A percentile compares a stretch with the other conserved stretches of the same genome.
Evolutionary conservation across 345 rosid genomes (phyloP).

Genomic region (Citrus cavaleriei): DNA sequence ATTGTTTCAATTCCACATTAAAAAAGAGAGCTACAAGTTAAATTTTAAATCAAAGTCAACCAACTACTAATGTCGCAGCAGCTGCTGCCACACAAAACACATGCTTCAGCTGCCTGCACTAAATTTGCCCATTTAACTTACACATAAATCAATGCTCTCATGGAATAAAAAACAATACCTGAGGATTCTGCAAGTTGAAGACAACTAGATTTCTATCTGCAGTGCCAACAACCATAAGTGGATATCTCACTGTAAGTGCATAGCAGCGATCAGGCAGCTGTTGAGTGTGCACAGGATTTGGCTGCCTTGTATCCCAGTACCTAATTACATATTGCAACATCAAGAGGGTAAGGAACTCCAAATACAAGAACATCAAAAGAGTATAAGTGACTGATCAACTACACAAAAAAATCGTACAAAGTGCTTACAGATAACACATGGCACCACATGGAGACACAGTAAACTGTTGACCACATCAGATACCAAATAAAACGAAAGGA

Average conservation of each 20-base stretch:
- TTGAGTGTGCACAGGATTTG: conserved; percentile 84
- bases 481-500: neutral
- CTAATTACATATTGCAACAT: conserved; percentile 31
- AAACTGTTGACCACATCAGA: neutral
- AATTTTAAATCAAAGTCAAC: neutral
- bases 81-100: neutral
- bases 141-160: neutral
- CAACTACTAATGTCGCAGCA: neutral
- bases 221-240: conserved; percentile 96
- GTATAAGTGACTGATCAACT: neutral
- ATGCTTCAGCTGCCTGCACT: neutral
- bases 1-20: neutral
- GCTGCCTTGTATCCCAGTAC: conserved; percentile 94
- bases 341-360: neutral
- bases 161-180: conserved; percentile 42
- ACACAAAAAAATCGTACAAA: neutral
- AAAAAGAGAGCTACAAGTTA: neutral
- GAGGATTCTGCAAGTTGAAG: conserved; percentile 86
- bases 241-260: conserved; percentile 77
- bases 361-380: neutral
- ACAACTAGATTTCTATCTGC: conserved; percentile 90
- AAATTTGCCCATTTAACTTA: no score
- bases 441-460: neutral
- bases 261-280: conserved; percentile 95
- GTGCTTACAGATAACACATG: neutral